Base-by-base conservation (phyloP, 768 basidiomycete species). In the Lactarius sanguifluus region DNA sequence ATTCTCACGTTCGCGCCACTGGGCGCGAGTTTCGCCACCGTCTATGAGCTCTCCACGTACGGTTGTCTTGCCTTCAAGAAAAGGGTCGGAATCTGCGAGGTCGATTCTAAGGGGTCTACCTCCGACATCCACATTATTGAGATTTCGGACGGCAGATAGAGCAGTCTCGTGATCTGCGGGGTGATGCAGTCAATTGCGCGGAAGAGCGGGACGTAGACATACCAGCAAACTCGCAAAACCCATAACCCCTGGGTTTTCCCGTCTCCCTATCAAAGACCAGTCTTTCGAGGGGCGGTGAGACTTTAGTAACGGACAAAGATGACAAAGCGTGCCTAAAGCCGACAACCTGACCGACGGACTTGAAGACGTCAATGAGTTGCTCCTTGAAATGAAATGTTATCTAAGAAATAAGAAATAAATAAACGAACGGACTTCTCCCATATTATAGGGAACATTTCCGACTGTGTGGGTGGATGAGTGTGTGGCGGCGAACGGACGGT, bases 71-170 rank as follows among this genome's bases (percentile, higher is more conserved):
- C 91, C 90, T 80, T 95, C 89, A 66, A 94, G 86, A 75, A 93
- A 91, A 6, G 95, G 93, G 71, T 95, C 94, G 34, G 92, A 94
- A 74, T 96, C 92, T 56, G 95, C 94, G 41, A 96, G 83, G 76
- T 98, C 96, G 72, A 99, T 96, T 58, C 96, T 88, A 54, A 99
- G 82, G 2, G 92, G 90, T 10, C 97, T 87, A 4, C 97, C 97
- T 64, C 92, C 94, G 38, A 98, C 91, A 71, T 94, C 93, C 59
- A 86, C 86, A 67, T 92, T 93, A 77, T 97, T 94, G 58, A 99
- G 85, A 74, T 98, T 99, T 72, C 97, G 89, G 18, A 99, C 94
- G 57, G 97, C 97, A 59, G 94, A 96, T 30, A 86, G 78, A 8
- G 97, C 97, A 28, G 97, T 98, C 77, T 97, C 96, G 76, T 96